These are phyloP conservation scores for Aspergillus transmontanensis DNA, from an alignment of 2,329 filamentous ascomycete species.

Conservation along the genomic window DNA sequence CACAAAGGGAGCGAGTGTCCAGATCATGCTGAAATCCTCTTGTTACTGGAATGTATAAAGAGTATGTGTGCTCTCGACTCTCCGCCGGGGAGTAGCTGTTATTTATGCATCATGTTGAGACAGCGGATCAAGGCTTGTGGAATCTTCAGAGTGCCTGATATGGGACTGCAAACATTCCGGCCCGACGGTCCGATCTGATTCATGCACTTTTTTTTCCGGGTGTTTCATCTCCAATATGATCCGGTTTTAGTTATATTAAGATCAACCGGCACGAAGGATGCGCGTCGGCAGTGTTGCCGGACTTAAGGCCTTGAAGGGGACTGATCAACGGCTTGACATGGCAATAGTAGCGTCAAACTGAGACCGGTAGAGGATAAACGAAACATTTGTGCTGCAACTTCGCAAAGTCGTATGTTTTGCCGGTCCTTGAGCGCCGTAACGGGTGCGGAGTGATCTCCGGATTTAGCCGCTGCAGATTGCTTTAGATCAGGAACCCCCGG, in stretches of 20 bases:
- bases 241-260: neutral
- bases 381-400: neutral
- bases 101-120: neutral
- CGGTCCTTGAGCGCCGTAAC: neutral
- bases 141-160: neutral
- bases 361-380: neutral
- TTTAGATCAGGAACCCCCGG: neutral
- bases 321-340: neutral
- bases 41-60: neutral
- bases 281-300: neutral
- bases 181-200: neutral
- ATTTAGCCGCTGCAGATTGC: neutral
- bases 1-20: slow-evolving; percentile 13
- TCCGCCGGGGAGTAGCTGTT: neutral
- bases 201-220: neutral
- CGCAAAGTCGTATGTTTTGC: neutral
- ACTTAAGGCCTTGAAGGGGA: neutral
- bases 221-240: slow-evolving; percentile 4
- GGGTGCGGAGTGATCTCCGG: neutral
- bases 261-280: neutral
- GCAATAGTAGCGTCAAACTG: neutral
- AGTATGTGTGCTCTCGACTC: neutral
- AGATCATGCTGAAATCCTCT: slow-evolving; percentile 17
- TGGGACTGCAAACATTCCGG: neutral
- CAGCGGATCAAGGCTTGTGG: neutral